These are phyloP conservation scores for Lasiosphaeria miniovina DNA, from an alignment of 495 filamentous ascomycete genomes.

Conservation along the genomic window DNA sequence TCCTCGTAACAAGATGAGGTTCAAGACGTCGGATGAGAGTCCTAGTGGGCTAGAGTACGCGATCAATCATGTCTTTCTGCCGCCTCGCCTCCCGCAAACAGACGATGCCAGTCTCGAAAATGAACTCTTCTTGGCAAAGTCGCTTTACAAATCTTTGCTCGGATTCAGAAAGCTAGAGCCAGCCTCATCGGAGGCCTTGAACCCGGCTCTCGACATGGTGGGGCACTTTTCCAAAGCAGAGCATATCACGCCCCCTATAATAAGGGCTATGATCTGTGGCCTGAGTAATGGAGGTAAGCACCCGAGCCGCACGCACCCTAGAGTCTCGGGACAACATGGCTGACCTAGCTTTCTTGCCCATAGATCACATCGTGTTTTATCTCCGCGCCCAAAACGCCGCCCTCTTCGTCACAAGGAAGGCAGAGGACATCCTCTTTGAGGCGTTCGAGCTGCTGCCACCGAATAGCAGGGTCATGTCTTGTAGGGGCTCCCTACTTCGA, in stretches of 20 bases:
- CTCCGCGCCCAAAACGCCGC: conserved; percentile 59
- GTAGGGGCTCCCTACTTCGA: conserved; percentile 49
- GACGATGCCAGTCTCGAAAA: conserved; percentile 34
- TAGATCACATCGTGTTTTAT: conserved; percentile 32
- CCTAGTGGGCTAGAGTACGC: conserved; percentile 23
- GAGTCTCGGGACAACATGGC: too few species aligned
- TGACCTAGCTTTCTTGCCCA: too few species aligned
- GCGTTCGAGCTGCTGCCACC: conserved; percentile 55
- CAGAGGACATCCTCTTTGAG: conserved; percentile 42
- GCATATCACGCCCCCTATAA: too few species aligned
- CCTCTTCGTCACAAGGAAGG: conserved; percentile 42
- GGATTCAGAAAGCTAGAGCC: background rate
- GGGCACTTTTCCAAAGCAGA: background rate
- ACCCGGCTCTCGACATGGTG: background rate
- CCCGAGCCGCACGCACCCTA: too few species aligned
- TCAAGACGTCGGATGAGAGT: too few species aligned
- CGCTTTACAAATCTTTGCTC: conserved; percentile 15
- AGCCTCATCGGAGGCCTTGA: background rate
- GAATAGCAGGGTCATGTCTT: conserved; percentile 43
- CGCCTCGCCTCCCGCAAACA: conserved; percentile 52
- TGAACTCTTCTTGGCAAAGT: conserved; percentile 16
- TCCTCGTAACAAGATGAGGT: too few species aligned
- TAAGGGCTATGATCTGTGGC: too few species aligned
- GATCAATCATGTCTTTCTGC: conserved; percentile 59
- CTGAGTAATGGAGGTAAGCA: too few species aligned